These are phyloP conservation scores for Colletotrichum spinosum DNA, from an alignment of 2,329 filamentous ascomycete species.

Conservation along the genomic window DNA sequence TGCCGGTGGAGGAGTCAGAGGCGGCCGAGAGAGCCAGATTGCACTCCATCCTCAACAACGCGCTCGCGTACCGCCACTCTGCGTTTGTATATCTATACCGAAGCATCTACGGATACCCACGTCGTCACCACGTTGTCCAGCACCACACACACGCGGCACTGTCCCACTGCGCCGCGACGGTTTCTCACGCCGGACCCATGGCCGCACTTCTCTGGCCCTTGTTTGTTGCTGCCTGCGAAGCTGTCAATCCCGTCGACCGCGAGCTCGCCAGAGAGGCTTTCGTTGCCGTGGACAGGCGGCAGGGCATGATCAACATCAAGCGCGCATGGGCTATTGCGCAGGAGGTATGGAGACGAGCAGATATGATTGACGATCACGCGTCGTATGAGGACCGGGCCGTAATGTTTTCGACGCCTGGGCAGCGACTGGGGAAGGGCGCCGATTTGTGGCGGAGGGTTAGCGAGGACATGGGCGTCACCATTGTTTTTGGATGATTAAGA, in stretches of 20 bases:
- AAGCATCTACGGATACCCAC: slow-evolving; percentile 61
- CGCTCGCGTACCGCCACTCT: slow-evolving; percentile 70
- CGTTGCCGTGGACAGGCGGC: slow-evolving; percentile 63
- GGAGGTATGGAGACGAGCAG: slow-evolving; percentile 70
- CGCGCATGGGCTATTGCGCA: slow-evolving; percentile 70
- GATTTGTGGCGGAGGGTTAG: slow-evolving; percentile 70
- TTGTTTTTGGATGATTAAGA: slow-evolving; percentile 67
- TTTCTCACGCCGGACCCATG: slow-evolving; percentile 69
- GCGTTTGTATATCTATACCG: slow-evolving; percentile 69
- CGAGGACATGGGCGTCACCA: slow-evolving; percentile 67
- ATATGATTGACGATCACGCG: slow-evolving; percentile 47
- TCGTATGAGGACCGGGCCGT: slow-evolving; percentile 24
- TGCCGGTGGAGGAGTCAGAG: slow-evolving; percentile 41
- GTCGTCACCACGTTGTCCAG: slow-evolving; percentile 64
- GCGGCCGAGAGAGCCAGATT: slow-evolving; percentile 55
- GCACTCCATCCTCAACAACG: slow-evolving; percentile 68
- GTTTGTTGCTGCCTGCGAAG: slow-evolving; percentile 73
- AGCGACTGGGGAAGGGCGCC: slow-evolving; percentile 39
- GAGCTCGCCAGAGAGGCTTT: slow-evolving; percentile 64
- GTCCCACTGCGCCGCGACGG: slow-evolving; percentile 65
- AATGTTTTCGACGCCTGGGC: slow-evolving; percentile 29
- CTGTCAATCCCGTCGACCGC: slow-evolving; percentile 60
- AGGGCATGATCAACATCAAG: slow-evolving; percentile 75
- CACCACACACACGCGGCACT: slow-evolving; percentile 63
- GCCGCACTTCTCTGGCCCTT: slow-evolving; percentile 73